Evolutionary conservation across 2,329 filamentous ascomycete species (phyloP).

Genomic region (Dactylonectria estremocensis): DNA sequence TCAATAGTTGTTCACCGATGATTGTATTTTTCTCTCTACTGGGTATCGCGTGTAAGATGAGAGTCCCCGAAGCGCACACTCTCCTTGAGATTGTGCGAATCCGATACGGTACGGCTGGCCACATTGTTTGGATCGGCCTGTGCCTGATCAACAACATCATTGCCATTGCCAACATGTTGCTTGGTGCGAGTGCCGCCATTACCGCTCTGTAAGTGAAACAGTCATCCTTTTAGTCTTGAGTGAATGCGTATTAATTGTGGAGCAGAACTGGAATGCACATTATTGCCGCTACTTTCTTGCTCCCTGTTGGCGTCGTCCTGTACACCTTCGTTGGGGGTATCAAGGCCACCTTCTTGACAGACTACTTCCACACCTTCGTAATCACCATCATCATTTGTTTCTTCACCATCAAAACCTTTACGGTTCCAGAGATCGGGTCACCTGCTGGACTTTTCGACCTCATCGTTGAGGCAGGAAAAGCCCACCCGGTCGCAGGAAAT

Average conservation of each 20-base stretch:
- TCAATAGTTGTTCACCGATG: slow-evolving; percentile 62
- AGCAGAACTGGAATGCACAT: slow-evolving; percentile 64
- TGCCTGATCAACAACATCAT: slow-evolving; percentile 70
- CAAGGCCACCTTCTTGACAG: slow-evolving; percentile 62
- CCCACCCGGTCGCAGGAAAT: slow-evolving; percentile 66
- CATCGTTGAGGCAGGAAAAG: slow-evolving; percentile 59
- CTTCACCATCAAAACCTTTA: slow-evolving; percentile 63
- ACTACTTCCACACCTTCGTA: slow-evolving; percentile 69
- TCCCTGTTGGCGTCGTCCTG: slow-evolving; percentile 56
- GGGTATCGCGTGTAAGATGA: slow-evolving; percentile 66
- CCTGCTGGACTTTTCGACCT: slow-evolving; percentile 65
- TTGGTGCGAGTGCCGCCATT: slow-evolving; percentile 56
- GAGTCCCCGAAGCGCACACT: slow-evolving; percentile 69
- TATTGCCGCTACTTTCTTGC: slow-evolving; percentile 64
- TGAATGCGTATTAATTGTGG: slow-evolving; percentile 20
- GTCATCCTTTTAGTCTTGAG: too few relatives aligned
- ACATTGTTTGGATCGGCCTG: slow-evolving; percentile 67
- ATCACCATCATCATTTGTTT: slow-evolving; percentile 68
- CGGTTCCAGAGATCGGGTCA: slow-evolving; percentile 63
- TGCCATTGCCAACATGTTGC: slow-evolving; percentile 67
- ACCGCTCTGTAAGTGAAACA: slow-evolving; percentile 50
- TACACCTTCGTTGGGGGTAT: slow-evolving; percentile 59
- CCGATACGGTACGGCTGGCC: slow-evolving; percentile 63
- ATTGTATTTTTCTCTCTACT: slow-evolving; percentile 69
- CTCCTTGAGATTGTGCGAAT: slow-evolving; percentile 68